Evolutionary conservation across 352 stramenopile genomes (phyloP).

Genomic region (Thalassiosira mediterranea): DNA sequence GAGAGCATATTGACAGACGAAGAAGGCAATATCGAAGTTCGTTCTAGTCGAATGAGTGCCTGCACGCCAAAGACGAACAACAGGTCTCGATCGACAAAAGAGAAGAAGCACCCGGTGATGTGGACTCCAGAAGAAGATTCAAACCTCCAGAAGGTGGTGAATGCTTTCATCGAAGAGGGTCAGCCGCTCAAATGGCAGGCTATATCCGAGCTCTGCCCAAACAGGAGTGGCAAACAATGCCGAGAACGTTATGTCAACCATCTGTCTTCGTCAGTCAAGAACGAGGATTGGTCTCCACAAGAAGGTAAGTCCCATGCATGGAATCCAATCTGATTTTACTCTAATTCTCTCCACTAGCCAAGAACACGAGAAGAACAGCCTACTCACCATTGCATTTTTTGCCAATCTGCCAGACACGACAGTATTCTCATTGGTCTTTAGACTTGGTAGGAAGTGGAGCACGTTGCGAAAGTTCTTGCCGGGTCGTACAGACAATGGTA

Average conservation of each 20-base stretch:
- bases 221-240: slow-evolving; percentile 87
- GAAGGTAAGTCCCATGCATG: slow-evolving; percentile 58
- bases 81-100: no score
- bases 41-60: background rate
- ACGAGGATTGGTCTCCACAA: slow-evolving; percentile 88
- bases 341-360: no score
- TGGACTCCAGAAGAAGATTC: slow-evolving; percentile 40
- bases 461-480: slow-evolving; percentile 47
- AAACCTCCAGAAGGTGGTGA: slow-evolving; percentile 13
- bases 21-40: slow-evolving; percentile 18
- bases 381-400: no score
- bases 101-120: no score
- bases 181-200: slow-evolving; percentile 52
- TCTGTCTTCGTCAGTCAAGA: slow-evolving; percentile 90
- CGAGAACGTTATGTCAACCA: slow-evolving; percentile 93
- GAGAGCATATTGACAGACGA: slow-evolving; percentile 18
- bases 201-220: slow-evolving; percentile 33
- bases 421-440: slow-evolving; percentile 39
- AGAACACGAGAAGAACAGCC: no score
- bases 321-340: no score
- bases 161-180: slow-evolving; percentile 10
- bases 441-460: slow-evolving; percentile 57
- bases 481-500: slow-evolving; percentile 58
- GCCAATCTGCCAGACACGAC: slow-evolving; percentile 53
- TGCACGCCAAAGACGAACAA: no score